Evolutionary conservation across 345 rosid species (phyloP), one percentile per base, ranked within the genome.

Genomic region (Citrus maxima): DNA sequence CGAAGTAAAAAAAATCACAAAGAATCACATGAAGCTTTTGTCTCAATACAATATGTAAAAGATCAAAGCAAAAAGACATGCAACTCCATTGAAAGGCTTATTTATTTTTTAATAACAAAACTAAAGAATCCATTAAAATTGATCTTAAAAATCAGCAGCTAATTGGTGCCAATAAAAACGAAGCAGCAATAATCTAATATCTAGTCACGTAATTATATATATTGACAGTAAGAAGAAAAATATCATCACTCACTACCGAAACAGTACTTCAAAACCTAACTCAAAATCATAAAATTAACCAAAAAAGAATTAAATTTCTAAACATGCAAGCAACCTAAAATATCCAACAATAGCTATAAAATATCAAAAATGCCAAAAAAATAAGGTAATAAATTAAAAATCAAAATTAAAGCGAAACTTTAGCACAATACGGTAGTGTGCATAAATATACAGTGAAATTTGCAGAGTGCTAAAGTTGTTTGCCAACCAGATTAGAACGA

Each of bases 331-430:
- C 10, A 32, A 70, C 12, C 21, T 18, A 59, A 71, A 54, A 71
- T 54, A 68, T 83, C 69, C 1, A 30, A 68, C 34, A 22, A 58
- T 0, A 70, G 59, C 37, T 16, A 4, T 24, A 32, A 32, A 32
- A 32, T 32, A 32, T 32, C 4, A 32, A 40, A 73, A 78, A 72
- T 32, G 7, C 10, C 60, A n/a, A 76, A 60, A 37, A 40, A 54
- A 8, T 1, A 21, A n/a, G 27, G 22, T 25, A 18, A 55, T 63
- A 35, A 35, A 13, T 5, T 24, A 25, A 27, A 58, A 28, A 37
- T 27, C 9, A 10, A 72, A 58, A 25, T 72, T 86, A 92, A 34
- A 34, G 1, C 6, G 6, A 34, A 34, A 34, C 37, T 4, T 34
- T 34, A 34, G 37, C 37, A 34, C 5, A 34, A 34, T 34, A 34